Conservation (phyloP, 2,329 filamentous ascomycete genomes). For the Myriosclerotinia duriaeana region DNA sequence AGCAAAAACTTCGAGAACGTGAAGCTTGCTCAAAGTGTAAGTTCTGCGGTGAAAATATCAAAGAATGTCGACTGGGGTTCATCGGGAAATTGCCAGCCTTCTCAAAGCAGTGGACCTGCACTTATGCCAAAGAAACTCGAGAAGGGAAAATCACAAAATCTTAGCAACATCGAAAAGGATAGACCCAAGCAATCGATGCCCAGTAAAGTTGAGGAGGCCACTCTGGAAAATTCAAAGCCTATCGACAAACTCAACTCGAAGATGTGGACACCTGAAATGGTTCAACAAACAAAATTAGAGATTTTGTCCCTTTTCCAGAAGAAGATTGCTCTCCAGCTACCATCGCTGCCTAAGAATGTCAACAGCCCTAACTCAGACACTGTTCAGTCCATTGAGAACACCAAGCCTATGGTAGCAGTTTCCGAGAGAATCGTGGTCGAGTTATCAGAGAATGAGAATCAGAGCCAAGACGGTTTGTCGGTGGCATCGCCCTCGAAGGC, state of each 20-base stretch:
- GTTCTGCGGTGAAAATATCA: fast-evolving
- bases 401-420: too few species aligned
- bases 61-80: fast-evolving
- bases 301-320: neutral
- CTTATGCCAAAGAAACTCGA: too few species aligned
- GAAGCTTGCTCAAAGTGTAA: neutral
- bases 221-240: too few species aligned
- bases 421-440: too few species aligned
- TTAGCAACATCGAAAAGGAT: neutral
- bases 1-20: neutral
- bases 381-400: neutral
- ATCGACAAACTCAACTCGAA: neutral
- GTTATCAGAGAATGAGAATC: neutral
- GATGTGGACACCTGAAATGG: neutral
- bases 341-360: too few species aligned
- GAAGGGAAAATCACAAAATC: neutral
- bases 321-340: neutral
- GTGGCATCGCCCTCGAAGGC: neutral
- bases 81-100: neutral
- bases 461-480: neutral
- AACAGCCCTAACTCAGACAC: neutral
- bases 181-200: neutral
- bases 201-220: neutral
- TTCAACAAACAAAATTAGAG: neutral
- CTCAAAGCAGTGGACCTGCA: neutral